Conservation (phyloP, 352 stramenopile species). For the Phytophthora pseudosyringae region DNA sequence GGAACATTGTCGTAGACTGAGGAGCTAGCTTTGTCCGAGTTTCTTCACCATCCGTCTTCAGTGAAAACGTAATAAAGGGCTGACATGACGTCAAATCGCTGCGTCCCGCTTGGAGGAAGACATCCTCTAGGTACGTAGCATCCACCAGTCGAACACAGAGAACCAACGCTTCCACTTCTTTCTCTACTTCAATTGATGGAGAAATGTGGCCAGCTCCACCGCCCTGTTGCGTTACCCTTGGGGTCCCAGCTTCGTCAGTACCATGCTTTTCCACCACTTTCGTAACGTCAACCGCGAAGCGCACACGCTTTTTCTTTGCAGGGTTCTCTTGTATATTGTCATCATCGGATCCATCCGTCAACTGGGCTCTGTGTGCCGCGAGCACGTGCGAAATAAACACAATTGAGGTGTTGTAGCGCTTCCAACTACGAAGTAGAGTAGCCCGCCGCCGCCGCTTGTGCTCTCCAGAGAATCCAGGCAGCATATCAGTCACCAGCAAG, state of each 20-base stretch:
- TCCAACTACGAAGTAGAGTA: constrained; percentile 81
- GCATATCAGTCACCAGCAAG: constrained; percentile 79
- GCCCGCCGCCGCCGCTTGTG: constrained; percentile 70
- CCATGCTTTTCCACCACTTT: constrained; percentile 22
- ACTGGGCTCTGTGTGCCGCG: constrained; percentile 29
- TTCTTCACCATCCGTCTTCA: constrained; percentile 42
- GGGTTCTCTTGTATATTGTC: constrained; percentile 22
- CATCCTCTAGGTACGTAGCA: constrained; percentile 54
- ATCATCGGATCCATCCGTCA: constrained; percentile 21
- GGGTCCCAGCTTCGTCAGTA: background rate
- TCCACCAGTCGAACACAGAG: constrained; percentile 64
- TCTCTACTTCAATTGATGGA: constrained; percentile 21
- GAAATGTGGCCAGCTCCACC: background rate
- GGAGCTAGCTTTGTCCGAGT: constrained; percentile 47
- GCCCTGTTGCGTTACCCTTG: constrained; percentile 1
- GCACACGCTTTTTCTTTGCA: constrained; percentile 69
- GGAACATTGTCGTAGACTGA: constrained; percentile 61
- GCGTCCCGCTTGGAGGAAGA: constrained; percentile 54
- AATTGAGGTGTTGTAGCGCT: constrained; percentile 77
- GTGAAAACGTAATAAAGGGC: constrained; percentile 54
- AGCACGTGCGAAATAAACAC: constrained; percentile 68
- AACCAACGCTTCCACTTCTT: constrained; percentile 35
- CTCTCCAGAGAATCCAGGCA: constrained; percentile 74
- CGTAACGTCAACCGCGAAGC: constrained; percentile 50
- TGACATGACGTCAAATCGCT: constrained; percentile 52